phyloP scores from a whole-genome alignment of 2,329 filamentous ascomycete species.

The Fusarium citri region DNA sequence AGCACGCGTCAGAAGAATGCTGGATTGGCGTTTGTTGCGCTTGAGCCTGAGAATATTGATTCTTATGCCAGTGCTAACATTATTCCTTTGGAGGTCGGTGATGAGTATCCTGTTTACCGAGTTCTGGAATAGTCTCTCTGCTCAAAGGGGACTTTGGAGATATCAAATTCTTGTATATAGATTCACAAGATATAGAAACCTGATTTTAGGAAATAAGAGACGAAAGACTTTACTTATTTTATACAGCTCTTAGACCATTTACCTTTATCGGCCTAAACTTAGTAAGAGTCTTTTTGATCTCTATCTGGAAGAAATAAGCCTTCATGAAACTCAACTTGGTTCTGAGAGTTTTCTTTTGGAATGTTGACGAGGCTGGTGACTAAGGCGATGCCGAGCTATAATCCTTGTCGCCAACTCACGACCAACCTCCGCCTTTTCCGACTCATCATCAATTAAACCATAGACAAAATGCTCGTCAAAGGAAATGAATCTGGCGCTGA shows the following conservation, averaged over 20 bases:
- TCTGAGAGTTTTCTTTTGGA: neutral
- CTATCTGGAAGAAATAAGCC: too few relatives aligned
- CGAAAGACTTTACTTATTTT: neutral
- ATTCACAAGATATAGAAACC: neutral
- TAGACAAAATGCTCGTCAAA: slow-evolving; percentile 22
- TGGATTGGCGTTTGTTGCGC: slow-evolving; percentile 44
- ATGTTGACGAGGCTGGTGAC: slow-evolving; percentile 1
- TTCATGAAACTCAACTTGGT: neutral
- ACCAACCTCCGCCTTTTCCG: slow-evolving; percentile 15
- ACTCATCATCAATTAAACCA: neutral
- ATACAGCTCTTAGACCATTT: neutral
- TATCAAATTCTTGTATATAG: neutral
- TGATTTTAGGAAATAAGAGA: neutral
- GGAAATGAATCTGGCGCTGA: neutral
- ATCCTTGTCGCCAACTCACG: neutral
- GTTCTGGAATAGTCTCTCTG: neutral
- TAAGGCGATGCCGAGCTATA: neutral
- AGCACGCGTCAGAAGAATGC: slow-evolving; percentile 51
- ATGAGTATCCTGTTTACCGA: slow-evolving; percentile 50
- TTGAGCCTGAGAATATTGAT: slow-evolving; percentile 51
- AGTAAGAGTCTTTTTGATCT: too few relatives aligned
- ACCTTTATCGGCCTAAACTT: too few relatives aligned
- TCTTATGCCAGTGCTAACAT: slow-evolving; percentile 50
- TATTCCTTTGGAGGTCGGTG: slow-evolving; percentile 44
- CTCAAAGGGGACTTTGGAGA: neutral